phyloP scores from a whole-genome alignment of 1,139 yeast genomes.

The Geotrichum cucujoidarum region DNA sequence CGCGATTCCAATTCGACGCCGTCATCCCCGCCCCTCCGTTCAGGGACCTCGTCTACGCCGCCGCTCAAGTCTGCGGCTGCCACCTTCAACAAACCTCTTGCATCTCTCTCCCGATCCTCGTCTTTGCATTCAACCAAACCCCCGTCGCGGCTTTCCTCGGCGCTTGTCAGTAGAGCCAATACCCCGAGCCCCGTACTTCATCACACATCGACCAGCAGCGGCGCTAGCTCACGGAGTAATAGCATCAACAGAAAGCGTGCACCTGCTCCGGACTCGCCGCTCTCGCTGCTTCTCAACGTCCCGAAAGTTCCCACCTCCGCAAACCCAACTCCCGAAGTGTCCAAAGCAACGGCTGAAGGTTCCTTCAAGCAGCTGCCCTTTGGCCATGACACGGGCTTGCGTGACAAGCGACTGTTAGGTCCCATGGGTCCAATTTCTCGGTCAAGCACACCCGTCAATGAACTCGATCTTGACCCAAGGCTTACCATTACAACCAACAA shows the following conservation, averaged over 20 bases:
- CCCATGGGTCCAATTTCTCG: slow-evolving; percentile 8
- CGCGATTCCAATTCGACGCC: slow-evolving; percentile 7
- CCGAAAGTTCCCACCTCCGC: slow-evolving; percentile 1
- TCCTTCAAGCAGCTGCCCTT: slow-evolving; percentile 2
- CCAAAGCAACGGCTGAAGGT: slow-evolving; percentile 6
- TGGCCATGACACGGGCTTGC: not conserved
- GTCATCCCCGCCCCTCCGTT: slow-evolving; percentile 3
- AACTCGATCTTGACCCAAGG: not conserved
- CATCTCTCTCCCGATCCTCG: slow-evolving; percentile 1
- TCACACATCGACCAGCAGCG: not conserved
- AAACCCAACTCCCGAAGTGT: slow-evolving; percentile 1
- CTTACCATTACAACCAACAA: not conserved
- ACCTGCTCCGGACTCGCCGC: not conserved
- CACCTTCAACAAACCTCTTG: not conserved
- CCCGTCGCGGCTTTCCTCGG: not conserved
- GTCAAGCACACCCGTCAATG: slow-evolving; percentile 7
- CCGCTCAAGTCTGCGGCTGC: not conserved
- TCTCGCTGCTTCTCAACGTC: slow-evolving; percentile 1
- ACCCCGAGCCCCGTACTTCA: slow-evolving; percentile 7
- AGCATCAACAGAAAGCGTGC: slow-evolving; percentile 5
- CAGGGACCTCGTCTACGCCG: not conserved
- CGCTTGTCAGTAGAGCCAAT: not conserved
- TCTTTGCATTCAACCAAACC: not conserved
- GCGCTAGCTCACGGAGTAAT: slow-evolving; percentile 2
- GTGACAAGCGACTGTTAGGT: not conserved